Base-by-base conservation (phyloP, 2,329 filamentous ascomycete species). In the Didymella keratinophila region DNA sequence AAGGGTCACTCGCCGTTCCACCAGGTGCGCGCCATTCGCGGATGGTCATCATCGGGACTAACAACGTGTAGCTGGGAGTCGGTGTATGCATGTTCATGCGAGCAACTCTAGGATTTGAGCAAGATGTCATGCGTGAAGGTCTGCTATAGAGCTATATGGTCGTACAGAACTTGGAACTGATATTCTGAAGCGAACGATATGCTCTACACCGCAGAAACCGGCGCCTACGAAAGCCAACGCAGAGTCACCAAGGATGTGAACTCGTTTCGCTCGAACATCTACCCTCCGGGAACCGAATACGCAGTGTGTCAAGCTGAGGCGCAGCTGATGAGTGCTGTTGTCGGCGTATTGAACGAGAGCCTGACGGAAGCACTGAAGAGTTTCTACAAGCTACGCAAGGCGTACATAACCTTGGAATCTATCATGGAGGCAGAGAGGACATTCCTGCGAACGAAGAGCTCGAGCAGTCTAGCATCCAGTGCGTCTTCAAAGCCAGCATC, bases 321-420 rank as follows among this genome's bases (percentile, higher is more conserved):
- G 2, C 92, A 97, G 76, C 83, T 97, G 62, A 96, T 97, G 89
- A 86, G 87, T 56, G 93, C 93, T 0, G 89, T 99, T 1, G 88
- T 97, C 0, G 92, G 88, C 0, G 91, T 98, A 16, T 80, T 98
- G 68, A 96, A 96, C 65, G 95, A 98, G 80, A 97, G 91, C 73
- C 79, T 98, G 68, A 94, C 93, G 0, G 95, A 98, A 75, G 92
- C 88, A 16, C 86, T 98, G 75, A 92, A 89, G 77, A 92, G 92
- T 6, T 98, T 98, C 71, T 96, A 96, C 73, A 96, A 95, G 77
- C 78, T 98, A 67, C 85, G 94, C 61, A 96, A 96, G 74, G 94
- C 94, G 0, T 98, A 91, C 70, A 80, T 92, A 37, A 89, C 92
- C 0, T 81, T 99, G 3, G 90, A 97, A 69, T 84, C 83, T 10